Base-by-base conservation (phyloP, 208 protist genomes). In the Jaenimonas drosophilae region DNA sequence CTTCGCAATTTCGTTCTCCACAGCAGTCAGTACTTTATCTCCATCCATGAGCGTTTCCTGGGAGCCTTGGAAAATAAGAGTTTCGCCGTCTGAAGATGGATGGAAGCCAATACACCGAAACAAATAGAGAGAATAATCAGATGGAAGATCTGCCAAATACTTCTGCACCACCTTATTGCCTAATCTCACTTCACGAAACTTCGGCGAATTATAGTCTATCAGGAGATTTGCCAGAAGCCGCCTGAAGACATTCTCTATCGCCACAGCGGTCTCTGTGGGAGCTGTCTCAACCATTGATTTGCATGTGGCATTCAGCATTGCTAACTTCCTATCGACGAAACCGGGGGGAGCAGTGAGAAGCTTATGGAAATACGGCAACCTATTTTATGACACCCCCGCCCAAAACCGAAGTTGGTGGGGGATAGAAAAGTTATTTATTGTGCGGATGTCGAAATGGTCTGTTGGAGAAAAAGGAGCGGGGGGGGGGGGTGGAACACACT, bases 191-290 rank as follows among this genome's bases (percentile, higher is more conserved):
- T 48, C 37, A 11, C 62, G 57, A 40, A 70, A 84, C 34, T 70
- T 83, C 26, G 64, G 51, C 48, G 86, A 76, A 6, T 81, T 32
- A 43, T 70, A 72, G 16, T 90, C 54, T 3, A 81, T 54, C 11
- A 86, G 54, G n/a, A 90, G 21, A 49, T 90, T 90, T 12, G 70
- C 70, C 14, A 90, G 63, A 9, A 90, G 58, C 1, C 47, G 54
- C 6, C 81, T 46, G 44, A 86, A 90, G 14, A 90, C 60, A 11
- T 38, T 37, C 0, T 42, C n/a, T 31, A 70, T 36, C 0, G 19
- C 29, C 33, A 57, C 54, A 12, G 11, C 11, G 9, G 14, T 14
- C 11, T n/a, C n/a, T n/a, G n/a, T n/a, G n/a, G n/a, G n/a, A n/a
- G n/a, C n/a, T n/a, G n/a, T n/a, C n/a, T n/a, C n/a, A 20, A 53